Evolutionary conservation across 495 filamentous ascomycete genomes (phyloP).

Genomic region (Rhypophila decipiens): DNA sequence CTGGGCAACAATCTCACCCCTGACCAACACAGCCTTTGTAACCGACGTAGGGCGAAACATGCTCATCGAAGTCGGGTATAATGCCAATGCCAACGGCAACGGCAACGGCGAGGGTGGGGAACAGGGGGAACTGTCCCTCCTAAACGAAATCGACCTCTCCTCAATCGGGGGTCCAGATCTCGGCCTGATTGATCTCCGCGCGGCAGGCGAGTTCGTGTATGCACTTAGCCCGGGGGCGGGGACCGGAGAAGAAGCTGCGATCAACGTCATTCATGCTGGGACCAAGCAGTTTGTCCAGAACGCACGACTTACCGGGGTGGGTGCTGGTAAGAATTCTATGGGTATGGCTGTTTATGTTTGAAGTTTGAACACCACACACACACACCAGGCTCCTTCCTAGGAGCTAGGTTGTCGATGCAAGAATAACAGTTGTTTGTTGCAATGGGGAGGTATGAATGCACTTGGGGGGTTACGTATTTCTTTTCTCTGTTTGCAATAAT

Average conservation of each 20-base stretch:
- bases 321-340: conserved; percentile 22
- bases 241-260: conserved; percentile 31
- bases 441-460: no score
- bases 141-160: conserved; percentile 31
- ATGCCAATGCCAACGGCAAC: no score
- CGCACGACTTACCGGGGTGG: conserved; percentile 24
- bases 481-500: no score
- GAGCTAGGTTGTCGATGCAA: no score
- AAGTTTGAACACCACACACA: no score
- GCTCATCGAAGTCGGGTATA: conserved; percentile 45
- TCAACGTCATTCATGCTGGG: conserved; percentile 45
- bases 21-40: conserved; percentile 45
- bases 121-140: conserved; percentile 36
- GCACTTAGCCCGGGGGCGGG: conserved; percentile 49
- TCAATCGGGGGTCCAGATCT: conserved; percentile 34
- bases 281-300: conserved; percentile 35
- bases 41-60: conserved; percentile 46
- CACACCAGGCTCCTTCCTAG: no score
- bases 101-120: no score
- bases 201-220: conserved; percentile 47
- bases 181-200: conserved; percentile 50
- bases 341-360: conserved; percentile 20
- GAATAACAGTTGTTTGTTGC: no score
- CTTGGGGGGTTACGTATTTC: no score
- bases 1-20: conserved; percentile 41